These are phyloP conservation scores for Proliferodiscus dingleyae DNA, from an alignment of 2,329 filamentous ascomycete genomes.

Conservation along the genomic window DNA sequence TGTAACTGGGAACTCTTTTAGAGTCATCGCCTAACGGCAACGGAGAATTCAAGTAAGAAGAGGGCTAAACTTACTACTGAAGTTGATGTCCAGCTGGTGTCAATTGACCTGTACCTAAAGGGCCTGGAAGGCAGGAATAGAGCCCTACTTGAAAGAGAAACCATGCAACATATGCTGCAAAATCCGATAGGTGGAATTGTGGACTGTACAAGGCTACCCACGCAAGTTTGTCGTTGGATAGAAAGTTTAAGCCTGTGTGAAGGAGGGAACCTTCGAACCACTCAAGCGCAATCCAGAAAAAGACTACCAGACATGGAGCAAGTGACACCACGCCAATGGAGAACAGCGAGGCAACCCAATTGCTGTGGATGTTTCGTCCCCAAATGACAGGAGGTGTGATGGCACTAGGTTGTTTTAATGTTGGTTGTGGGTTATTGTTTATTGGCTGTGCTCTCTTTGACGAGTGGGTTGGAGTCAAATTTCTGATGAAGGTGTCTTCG, in stretches of 20 bases:
- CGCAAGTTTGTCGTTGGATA: slow-evolving; percentile 16
- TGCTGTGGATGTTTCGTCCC: background rate
- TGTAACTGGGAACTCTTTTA: slow-evolving; percentile 18
- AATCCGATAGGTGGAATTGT: slow-evolving; percentile 5
- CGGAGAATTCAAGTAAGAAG: no score
- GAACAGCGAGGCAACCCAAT: slow-evolving; percentile 13
- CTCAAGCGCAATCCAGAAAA: slow-evolving; percentile 21
- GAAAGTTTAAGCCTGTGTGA: slow-evolving; percentile 7
- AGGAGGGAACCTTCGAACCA: slow-evolving; percentile 21
- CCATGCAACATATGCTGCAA: slow-evolving; percentile 30
- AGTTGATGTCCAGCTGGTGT: slow-evolving; percentile 41
- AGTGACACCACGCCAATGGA: slow-evolving; percentile 17
- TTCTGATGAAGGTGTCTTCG: no score
- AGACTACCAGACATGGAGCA: slow-evolving; percentile 21
- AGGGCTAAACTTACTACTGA: slow-evolving; percentile 27
- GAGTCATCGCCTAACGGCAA: no score
- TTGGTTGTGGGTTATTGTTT: no score
- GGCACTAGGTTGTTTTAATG: no score
- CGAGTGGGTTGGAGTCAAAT: no score
- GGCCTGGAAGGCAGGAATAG: slow-evolving; percentile 32
- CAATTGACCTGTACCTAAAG: slow-evolving; percentile 34
- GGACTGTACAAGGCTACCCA: slow-evolving; percentile 12
- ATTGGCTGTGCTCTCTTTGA: no score
- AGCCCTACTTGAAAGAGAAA: slow-evolving; percentile 32
- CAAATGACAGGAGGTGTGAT: no score